Conservation (phyloP, 2,329 filamentous ascomycete genomes). For the Epichloe sibirici region DNA sequence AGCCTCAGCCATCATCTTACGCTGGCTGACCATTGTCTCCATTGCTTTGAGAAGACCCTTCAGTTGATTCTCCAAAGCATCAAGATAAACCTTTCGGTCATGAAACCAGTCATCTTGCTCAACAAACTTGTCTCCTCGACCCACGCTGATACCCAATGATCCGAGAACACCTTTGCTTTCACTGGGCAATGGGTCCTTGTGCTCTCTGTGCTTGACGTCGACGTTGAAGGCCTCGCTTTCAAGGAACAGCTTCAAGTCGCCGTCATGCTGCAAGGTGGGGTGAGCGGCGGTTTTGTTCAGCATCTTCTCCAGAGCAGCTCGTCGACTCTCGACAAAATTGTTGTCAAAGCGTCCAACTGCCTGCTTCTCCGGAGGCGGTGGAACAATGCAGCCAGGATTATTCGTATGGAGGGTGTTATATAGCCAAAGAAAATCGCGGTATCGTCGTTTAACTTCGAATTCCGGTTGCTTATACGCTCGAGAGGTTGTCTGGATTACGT, state of each 20-base stretch:
- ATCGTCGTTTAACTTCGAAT: slow-evolving; percentile 86
- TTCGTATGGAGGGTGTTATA: slow-evolving; percentile 91
- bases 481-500: slow-evolving; percentile 62
- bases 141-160: slow-evolving; percentile 67
- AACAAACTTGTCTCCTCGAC: slow-evolving; percentile 76
- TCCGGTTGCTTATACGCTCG: slow-evolving; percentile 90
- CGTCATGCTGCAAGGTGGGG: slow-evolving; percentile 81
- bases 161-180: slow-evolving; percentile 93
- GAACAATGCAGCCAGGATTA: slow-evolving; percentile 88
- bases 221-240: slow-evolving; percentile 94
- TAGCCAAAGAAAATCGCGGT: slow-evolving; percentile 95
- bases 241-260: slow-evolving; percentile 87
- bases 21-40: slow-evolving; percentile 81
- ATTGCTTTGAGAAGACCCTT: slow-evolving; percentile 86
- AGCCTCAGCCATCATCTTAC: slow-evolving; percentile 86
- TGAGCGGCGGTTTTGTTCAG: slow-evolving; percentile 90
- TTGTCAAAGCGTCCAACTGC: slow-evolving; percentile 90
- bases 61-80: slow-evolving; percentile 83
- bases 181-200: slow-evolving; percentile 69
- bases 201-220: slow-evolving; percentile 95
- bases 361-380: slow-evolving; percentile 94
- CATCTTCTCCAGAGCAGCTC: slow-evolving; percentile 92
- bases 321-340: slow-evolving; percentile 88
- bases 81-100: slow-evolving; percentile 86
- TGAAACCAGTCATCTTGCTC: slow-evolving; percentile 99